Base-by-base conservation (phyloP, 441 rosid species). In the Eugenia klotzschiana region DNA sequence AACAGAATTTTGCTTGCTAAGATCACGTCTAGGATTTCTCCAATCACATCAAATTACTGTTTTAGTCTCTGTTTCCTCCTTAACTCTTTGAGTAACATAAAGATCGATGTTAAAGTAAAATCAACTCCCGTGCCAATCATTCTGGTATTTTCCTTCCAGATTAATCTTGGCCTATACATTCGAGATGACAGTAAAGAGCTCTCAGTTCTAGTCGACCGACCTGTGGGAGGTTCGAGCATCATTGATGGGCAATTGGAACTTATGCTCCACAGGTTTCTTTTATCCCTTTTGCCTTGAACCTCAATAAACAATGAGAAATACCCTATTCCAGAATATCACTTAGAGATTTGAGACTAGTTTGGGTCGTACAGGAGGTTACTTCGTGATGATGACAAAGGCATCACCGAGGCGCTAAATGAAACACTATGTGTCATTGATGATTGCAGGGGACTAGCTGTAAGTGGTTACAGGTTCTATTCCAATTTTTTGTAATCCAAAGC, bases 191-290 rank as follows among this genome's bases (percentile, higher is more conserved):
- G 84, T 80, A 93, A 87, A 82, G 99, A 97, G 84, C 86, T 94
- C 85, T 97, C 99, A 73, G 92, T 97, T 84, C 87, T 97, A 91
- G 97, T 97, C 80, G 98, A 97, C 88, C 91, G 97, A 80, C 80
- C 98, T 85, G 85, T 97, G 27, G 98, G 98, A 87, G 99, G 98
- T 84, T 92, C 98, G n/a, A 94, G 98, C 89, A 43, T 95, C 83
- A 91, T 88, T 53, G 98, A 97, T 87, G 99, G 98, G 81, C 94
- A 95, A 89, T 86, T 97, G 85, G 99, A 95, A 90, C 90, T 97
- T 87, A 94, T 97, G 98, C 98, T 96, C 79, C 98, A 97, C 82
- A 93, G 99, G 98, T 97, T 84, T 81, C 64, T 27, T 60, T 18
- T 60, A 60, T 60, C 73, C n/a, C 73, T 60, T 29, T 60, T 60